Percentiles rank a stretch among this genome's conserved stretches.
These are phyloP conservation scores for Paramecium primaurelia DNA, from an alignment of 73 alveolate species.

Conservation along the genomic window DNA sequence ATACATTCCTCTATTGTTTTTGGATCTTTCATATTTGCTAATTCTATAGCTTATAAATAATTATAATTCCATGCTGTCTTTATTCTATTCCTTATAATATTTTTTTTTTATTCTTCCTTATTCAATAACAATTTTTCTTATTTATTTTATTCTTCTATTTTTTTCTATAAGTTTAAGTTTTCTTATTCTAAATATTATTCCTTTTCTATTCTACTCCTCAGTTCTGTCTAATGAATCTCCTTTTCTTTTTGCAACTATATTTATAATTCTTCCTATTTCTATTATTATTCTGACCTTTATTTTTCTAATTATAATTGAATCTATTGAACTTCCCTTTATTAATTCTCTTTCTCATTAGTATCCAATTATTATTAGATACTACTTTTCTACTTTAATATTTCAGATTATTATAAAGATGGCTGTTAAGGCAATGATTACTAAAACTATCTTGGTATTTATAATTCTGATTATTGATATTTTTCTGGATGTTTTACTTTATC, in stretches of 20 bases:
- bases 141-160: neutral
- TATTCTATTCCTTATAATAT: neutral
- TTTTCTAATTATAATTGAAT: neutral
- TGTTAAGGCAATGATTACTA: neutral
- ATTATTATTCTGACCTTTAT: neutral
- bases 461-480: neutral
- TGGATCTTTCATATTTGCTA: constrained; percentile 13
- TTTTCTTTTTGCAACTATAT: neutral
- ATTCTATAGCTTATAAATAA: neutral
- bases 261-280: neutral
- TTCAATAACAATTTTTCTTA: neutral
- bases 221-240: neutral
- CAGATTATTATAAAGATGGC: neutral
- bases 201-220: neutral
- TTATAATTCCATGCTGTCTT: neutral
- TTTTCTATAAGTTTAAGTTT: neutral
- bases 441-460: neutral
- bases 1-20: neutral
- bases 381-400: neutral
- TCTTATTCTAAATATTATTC: neutral
- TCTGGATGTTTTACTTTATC: constrained; percentile 3
- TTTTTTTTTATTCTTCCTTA: neutral
- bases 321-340: neutral
- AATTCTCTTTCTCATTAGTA: neutral
- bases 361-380: neutral